Evolutionary conservation across 208 protist genomes (phyloP), one percentile per base, ranked within the genome.

Genomic region (Naegleria fowleri): DNA sequence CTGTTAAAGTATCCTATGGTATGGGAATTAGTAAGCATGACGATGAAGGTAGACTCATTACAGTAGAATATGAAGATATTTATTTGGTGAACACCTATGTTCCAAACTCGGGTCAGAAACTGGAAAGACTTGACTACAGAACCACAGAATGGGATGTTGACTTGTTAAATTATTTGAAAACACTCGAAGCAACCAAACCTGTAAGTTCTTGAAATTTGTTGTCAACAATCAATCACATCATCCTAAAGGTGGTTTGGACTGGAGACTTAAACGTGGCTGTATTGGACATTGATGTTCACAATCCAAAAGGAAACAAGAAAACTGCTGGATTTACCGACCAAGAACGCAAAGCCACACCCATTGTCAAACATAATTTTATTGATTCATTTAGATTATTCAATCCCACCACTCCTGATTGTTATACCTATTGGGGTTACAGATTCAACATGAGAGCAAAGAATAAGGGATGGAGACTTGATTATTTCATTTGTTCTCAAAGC

Each of bases 231-330:
- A 19, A 90, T 16, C 33, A 92, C 51, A n/a, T 33, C 39, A 16
- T n/a, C 15, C 86, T n/a, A 48, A 48, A 48, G 43, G 43, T 98
- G n/a, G 96, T 98, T 76, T 98, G 96, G 96, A 94, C 96, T 41
- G 97, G 97, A 39, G 97, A 98, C 91, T 93, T 98, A 15, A 98
- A 98, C 93, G 96, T 98, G 43, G 96, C 96, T n/a, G 92, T 94
- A 43, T 48, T 92, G 41, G 96, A 97, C 93, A 94, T 96, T 84
- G 97, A 98, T 92, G 96, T 96, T 90, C 95, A 97, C 90, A 97
- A 93, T 76, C 97, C 94, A 91, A 96, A 94, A 93, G 92, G 93
- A n/a, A 98, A 98, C 95, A 94, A 97, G 92, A 95, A 97, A 94
- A 95, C 93, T 91, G 94, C 95, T 83, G 97, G 97, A 38, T 98